Conservation (phyloP, 176 grass and related monocot genomes). For the Puya raimondii region DNA sequence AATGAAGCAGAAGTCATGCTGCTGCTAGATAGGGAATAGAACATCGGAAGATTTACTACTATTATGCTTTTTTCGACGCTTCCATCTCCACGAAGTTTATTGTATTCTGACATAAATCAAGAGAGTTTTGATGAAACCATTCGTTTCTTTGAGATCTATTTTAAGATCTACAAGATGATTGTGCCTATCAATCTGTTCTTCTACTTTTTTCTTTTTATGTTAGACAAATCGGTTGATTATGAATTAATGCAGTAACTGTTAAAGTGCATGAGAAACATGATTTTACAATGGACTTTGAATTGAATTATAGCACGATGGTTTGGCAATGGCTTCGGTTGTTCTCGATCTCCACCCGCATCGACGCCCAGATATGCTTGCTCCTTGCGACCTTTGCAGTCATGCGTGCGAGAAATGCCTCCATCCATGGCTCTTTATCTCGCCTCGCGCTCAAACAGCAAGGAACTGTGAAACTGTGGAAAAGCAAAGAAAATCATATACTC, state of each 20-base stretch:
- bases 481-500: background rate
- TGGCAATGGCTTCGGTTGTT: constrained; percentile 30
- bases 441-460: constrained; percentile 39
- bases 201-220: too few relatives aligned
- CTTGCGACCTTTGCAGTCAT: constrained; percentile 35
- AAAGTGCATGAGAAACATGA: background rate
- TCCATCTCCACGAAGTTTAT: background rate
- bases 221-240: too few relatives aligned
- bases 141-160: too few relatives aligned
- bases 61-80: background rate
- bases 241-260: too few relatives aligned
- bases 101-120: background rate
- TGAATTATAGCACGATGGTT: constrained; percentile 27
- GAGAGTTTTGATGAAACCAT: too few relatives aligned
- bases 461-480: constrained; percentile 64
- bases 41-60: background rate
- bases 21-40: constrained; percentile 38
- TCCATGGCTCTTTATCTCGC: constrained; percentile 53
- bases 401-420: constrained; percentile 40
- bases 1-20: constrained; percentile 36
- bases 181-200: too few relatives aligned
- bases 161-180: too few relatives aligned
- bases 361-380: constrained; percentile 43
- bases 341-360: constrained; percentile 51
- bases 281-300: background rate